phyloP scores from a whole-genome alignment of 2,329 filamentous ascomycete species.

The Raffaelea ambrosiae region DNA sequence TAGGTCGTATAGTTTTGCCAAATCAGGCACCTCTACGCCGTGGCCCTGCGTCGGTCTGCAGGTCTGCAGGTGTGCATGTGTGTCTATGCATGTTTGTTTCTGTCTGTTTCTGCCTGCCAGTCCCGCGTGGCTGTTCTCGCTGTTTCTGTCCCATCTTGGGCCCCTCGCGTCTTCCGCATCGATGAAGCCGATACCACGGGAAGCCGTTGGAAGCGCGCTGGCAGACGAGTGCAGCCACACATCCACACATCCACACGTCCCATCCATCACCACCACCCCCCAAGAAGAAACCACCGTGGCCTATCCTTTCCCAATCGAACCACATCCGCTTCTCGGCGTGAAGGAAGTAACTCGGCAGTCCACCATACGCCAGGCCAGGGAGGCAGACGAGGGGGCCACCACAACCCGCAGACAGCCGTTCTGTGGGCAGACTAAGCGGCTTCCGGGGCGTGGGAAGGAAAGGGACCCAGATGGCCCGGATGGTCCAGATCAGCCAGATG shows the following conservation, averaged over 20 bases:
- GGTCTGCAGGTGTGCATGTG: too few species aligned
- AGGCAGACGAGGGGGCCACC: not conserved
- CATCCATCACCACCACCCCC: not conserved
- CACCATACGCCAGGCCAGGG: not conserved
- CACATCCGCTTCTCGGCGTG: not conserved
- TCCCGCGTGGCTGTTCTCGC: not conserved
- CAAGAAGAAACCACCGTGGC: too few species aligned
- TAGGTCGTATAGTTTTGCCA: not conserved
- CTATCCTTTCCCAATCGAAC: not conserved
- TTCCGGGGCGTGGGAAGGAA: too few species aligned
- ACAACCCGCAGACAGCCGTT: not conserved
- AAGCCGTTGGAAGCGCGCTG: too few species aligned
- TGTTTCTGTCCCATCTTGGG: too few species aligned
- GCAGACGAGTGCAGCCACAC: not conserved
- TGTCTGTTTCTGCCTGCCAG: not conserved
- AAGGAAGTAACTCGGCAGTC: not conserved
- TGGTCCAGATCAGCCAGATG: too few species aligned
- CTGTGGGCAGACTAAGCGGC: too few species aligned
- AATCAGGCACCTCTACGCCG: not conserved
- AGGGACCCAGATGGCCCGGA: too few species aligned
- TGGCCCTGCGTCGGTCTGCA: not conserved
- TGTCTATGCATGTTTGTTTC: not conserved
- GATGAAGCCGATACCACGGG: too few species aligned
- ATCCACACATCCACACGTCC: not conserved
- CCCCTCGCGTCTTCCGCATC: too few species aligned